Evolutionary conservation across 2,329 filamentous ascomycete genomes (phyloP), one percentile per base, ranked within the genome.

Genomic region (Claviceps fusiformis): DNA sequence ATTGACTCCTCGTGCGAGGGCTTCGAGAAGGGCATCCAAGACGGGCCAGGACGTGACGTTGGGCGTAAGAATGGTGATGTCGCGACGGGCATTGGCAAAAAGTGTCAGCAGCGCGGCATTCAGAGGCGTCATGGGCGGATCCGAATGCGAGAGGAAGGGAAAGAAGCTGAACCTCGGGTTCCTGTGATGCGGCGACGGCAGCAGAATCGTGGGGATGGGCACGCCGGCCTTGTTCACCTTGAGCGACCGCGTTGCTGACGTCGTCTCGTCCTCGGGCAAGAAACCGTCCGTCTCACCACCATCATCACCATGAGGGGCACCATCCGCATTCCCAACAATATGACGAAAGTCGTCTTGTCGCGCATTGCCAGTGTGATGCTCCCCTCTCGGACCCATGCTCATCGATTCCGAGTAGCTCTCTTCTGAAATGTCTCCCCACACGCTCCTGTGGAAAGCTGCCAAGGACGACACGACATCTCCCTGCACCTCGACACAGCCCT

Each of bases 121-220:
- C 15, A 89, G 76, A 0, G 85, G 85, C 0, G 85, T 89, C 19
- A 72, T 69, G 0, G 85, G 85, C 1, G 79, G 75, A 1, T 69
- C 61, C 1, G 72, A 71, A 9, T 71, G 69, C 1, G 62, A 67
- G n/a, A 75, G 71, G 64, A 82, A 83, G 0, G 79, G 78, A 5
- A 85, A 70, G 27, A 78, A 75, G 6, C 71, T 75, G 63, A 86
- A 87, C n/a, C 66, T 71, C 3, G 84, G 85, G 59, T 87, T 86
- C 31, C 75, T 76, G 58, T 84, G 85, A 62, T 91, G 85, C 0
- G 86, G 81, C 0, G 87, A 90, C 0, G 88, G 88, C 1, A 93
- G 75, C 45, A 92, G 75, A 6, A 87, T 71, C 0, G 82, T 85
- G 1, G 76, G 75, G 3, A 76, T 70, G 10, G 56, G 57, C 6